A percentile compares a stretch with the other conserved stretches of the same genome.
Conservation (phyloP, 306 rosid species). For the Alnus rubra region DNA sequence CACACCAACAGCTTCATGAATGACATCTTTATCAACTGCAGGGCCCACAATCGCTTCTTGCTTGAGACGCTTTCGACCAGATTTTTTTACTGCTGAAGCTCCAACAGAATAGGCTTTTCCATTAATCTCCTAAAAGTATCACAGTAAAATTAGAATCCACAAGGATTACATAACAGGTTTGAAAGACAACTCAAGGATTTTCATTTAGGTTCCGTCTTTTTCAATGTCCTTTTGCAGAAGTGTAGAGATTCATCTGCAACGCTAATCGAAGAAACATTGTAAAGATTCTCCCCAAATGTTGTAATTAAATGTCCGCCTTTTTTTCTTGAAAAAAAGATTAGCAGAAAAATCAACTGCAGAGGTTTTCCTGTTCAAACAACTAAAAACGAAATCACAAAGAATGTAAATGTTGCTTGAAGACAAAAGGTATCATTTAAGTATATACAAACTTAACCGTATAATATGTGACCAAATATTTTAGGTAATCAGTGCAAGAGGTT, state of each 20-base stretch:
- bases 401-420: slow-evolving; percentile 1
- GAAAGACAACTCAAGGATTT: background rate
- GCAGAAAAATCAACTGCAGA: background rate
- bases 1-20: slow-evolving; percentile 89
- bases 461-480: background rate
- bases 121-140: slow-evolving; percentile 54
- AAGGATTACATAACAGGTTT: slow-evolving; percentile 4
- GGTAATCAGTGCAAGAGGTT: slow-evolving; percentile 26
- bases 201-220: slow-evolving; percentile 5
- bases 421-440: background rate
- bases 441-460: background rate
- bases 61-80: slow-evolving; percentile 61
- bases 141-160: slow-evolving; percentile 13
- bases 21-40: slow-evolving; percentile 81
- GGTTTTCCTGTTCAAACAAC: background rate
- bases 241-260: background rate
- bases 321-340: background rate
- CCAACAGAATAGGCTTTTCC: slow-evolving; percentile 29
- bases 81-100: slow-evolving; percentile 36
- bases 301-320: background rate
- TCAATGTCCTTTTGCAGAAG: background rate
- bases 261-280: slow-evolving; percentile 13
- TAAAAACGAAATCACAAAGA: background rate
- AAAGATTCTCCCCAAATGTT: background rate
- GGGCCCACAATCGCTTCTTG: slow-evolving; percentile 82